Base-by-base conservation (phyloP, 371 early-diverging fungal species). In the Haplosporangium sp. region DNA sequence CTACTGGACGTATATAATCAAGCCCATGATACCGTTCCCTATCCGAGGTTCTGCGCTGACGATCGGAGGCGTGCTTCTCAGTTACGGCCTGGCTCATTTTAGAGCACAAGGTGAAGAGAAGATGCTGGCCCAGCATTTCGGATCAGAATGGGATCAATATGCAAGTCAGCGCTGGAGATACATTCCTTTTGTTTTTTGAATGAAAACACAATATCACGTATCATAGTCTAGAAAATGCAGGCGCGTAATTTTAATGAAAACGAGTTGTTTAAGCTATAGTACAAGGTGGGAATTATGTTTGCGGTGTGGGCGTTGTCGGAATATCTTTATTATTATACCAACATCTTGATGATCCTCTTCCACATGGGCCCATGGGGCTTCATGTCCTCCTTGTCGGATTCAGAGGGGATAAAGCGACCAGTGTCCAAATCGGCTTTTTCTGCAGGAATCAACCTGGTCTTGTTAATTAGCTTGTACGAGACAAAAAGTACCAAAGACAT, bases 381-480 rank as follows among this genome's bases (percentile, higher is more conserved):
- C 37, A 74, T 2, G 21, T 74, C 75, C 18, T 64, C 69, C 37
- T 48, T 56, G 13, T 74, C 75, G 13, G 64, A 60, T 36, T 63
- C 69, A 6, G 65, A 60, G 41, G 75, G 75, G 51, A 75, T 40
- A 21, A 75, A 75, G 46, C 76, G 76, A 53, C 76, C 76, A n/a
- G 75, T 85, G 50, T 85, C 84, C 16, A 90, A 81, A 73, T 90
- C 89, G 47, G 83, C 81, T 23, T 89, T 88, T 62, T 80, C 69
- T 20, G 87, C 70, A 16, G 83, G 84, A 58, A 90, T 76, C 14
- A 88, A 29, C 71, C 84, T 86, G 43, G 86, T 82, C 47, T 80
- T 73, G 38, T 68, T 75, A 18, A 83, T 37, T 51, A 84, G 16
- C 75, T 90, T 91, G 82, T 88, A 87, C 16, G 84, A 85, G 37